Base-by-base conservation (phyloP, 192 early-diverging fungal species). In the Podila epicladia region DNA sequence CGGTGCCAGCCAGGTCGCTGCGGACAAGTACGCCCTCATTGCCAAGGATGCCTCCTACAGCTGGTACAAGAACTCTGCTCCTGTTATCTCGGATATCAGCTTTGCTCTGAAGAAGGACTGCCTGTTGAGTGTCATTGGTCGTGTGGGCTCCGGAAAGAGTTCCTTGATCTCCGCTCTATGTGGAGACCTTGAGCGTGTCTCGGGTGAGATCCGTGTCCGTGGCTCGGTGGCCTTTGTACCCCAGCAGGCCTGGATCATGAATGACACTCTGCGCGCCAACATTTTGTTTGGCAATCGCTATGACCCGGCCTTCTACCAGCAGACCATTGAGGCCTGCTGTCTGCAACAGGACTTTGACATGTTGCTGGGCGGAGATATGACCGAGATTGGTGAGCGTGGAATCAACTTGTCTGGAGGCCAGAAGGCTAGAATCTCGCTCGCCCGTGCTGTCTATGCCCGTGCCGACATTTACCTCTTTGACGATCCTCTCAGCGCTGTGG, bases 381-480 rank as follows among this genome's bases (percentile, higher is more conserved):
- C 95, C 15, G 97, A 99, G 73, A 95, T 96, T 78, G 95, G 96
- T 45, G 95, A 97, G 82, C 89, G 90, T 67, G 97, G 97, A 38
- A 92, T 97, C 72, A 97, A 94, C 51, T 84, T 98, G 45, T 95
- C 93, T 31, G 97, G 97, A 65, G 97, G 97, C 13, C 97, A 98
- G 68, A 97, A 95, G 75, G 91, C 92, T n/a, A 89, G 89, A 76
- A 84, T 87, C 41, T 87, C 87, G 11, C 71, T 88, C 28, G 89
- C 86, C 84, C 91, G 75, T 55, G 96, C 97, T 2, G 95, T 97
- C 31, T 99, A 99, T 78, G 86, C 95, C n/a, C 87, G 92, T 8
- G 93, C 95, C 11, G 96, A 97, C 77, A 73, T 80, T 29, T 80
- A 80, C 48, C 63, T 80, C 13, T 73, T 80, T 60, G 88, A 91